Base-by-base conservation (phyloP, 148 eudicot genomes). In the Pharnaceum exiguum region DNA sequence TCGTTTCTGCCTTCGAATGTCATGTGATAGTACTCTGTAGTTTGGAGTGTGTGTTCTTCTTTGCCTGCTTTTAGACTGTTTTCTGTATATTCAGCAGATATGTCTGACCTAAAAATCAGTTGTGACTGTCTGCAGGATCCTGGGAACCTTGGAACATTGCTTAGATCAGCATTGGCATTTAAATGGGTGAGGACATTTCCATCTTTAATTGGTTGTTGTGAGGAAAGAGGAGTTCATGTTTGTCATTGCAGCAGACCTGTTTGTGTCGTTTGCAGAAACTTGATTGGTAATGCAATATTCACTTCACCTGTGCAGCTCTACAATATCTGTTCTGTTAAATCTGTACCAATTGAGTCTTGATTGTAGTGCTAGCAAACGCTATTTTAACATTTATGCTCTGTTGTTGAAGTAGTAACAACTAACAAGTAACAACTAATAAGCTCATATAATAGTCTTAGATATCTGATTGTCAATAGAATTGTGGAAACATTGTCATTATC, bases 121-220 rank as follows among this genome's bases (percentile, higher is more conserved):
- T 50, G 52, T 76, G 51, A 30, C 15, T 57, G 21, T 51, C 33
- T 66, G 70, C 79, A 91, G 96, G 98, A 91, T 72, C 98, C 96
- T 11, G 96, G 98, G 51, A 88, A 91, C 50, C 96, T 91, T 37
- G 98, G 98, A 56, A 88, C 98, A 38, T 69, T 91, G 53, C 76
- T 91, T 50, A 75, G 98, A 76, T 85, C 98, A 46, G 98, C 96
- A 6, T 46, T 86, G 73, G 96, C 98, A 32, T 91, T 91, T 52
- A 71, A 77, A 75, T 91, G 98, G 98, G 98, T 91, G 74, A 72
- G 72, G 17, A 50, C 36, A 1, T 5, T 59, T 24, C 55, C 29
- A 15, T 52, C 16, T 26, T 47, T 23, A 11, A 51, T 31, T 36
- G 10, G 5, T 68, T 10, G 21, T 18, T 27, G 23, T 18, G 17